A percentile compares a stretch with the other conserved stretches of the same genome.
phyloP scores from a whole-genome alignment of 495 filamentous ascomycete genomes.

The Aspergillus sclerotiicarbonarius region DNA sequence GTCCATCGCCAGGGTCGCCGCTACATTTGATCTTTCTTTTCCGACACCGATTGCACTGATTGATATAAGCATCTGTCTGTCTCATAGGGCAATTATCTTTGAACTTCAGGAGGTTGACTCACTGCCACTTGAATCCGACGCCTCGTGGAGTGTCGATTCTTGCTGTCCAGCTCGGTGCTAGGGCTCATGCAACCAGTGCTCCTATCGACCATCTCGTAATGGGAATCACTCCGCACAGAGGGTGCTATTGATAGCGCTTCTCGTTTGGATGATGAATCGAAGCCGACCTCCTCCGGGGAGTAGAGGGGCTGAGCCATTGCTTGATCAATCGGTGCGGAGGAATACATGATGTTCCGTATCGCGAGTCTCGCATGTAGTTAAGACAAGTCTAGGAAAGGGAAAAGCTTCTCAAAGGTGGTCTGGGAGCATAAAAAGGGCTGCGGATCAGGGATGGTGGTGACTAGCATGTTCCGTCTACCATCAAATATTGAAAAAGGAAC shows the following conservation, averaged over 20 bases:
- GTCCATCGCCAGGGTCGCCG: slow-evolving; percentile 73
- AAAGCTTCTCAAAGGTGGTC: slow-evolving; percentile 12
- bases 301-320: slow-evolving; percentile 38
- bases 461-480: slow-evolving; percentile 13
- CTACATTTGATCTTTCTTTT: slow-evolving; percentile 97
- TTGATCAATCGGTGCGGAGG: slow-evolving; percentile 21
- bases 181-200: slow-evolving; percentile 20
- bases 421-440: slow-evolving; percentile 17
- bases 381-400: slow-evolving; percentile 15
- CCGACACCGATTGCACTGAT: slow-evolving; percentile 83
- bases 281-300: slow-evolving; percentile 21
- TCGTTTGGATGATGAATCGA: slow-evolving; percentile 22
- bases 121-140: slow-evolving; percentile 69
- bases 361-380: slow-evolving; percentile 23
- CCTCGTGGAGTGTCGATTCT: slow-evolving; percentile 35
- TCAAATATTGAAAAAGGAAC: slow-evolving; percentile 24
- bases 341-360: slow-evolving; percentile 19
- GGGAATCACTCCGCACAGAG: slow-evolving; percentile 23
- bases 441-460: slow-evolving; percentile 20
- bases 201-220: slow-evolving; percentile 27
- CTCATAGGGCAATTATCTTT: slow-evolving; percentile 11
- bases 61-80: slow-evolving; percentile 6
- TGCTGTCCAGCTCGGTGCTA: slow-evolving; percentile 30
- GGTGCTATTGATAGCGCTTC: slow-evolving; percentile 30
- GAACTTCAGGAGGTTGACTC: slow-evolving; percentile 29